Evolutionary conservation across 257 asterid species (phyloP).

Genomic region (Cynanchum wilfordii): DNA sequence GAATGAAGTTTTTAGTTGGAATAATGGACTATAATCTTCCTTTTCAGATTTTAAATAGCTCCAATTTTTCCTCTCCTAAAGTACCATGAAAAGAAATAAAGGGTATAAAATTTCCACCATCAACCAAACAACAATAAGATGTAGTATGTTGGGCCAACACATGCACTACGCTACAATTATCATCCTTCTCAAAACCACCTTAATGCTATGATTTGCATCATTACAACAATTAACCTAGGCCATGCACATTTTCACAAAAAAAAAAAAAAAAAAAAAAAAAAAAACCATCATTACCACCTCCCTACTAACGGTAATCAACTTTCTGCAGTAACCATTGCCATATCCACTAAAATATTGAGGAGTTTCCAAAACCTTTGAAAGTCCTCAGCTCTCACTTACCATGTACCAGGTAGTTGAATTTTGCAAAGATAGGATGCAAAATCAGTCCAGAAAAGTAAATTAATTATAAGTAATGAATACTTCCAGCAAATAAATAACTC

Average conservation of each 20-base stretch:
- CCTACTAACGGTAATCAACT: not conserved
- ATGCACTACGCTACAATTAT: not conserved
- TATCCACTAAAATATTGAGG: not conserved
- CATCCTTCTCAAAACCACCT: not conserved
- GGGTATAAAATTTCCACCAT: not conserved
- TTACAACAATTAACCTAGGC: not conserved
- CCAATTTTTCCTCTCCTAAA: not conserved
- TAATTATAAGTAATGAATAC: not conserved
- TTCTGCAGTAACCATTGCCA: not conserved
- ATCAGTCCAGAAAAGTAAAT: not conserved
- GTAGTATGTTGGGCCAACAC: not conserved
- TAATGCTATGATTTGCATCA: not conserved
- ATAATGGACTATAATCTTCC: not conserved
- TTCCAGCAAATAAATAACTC: not conserved
- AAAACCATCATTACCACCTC: not conserved
- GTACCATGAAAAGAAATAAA: not conserved
- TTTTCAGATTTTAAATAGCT: not conserved
- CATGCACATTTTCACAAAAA: not conserved
- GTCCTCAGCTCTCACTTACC: no score
- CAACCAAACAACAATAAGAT: not conserved
- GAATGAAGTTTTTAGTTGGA: not conserved
- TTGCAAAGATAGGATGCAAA: not conserved
- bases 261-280: no score
- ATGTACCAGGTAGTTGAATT: not conserved
- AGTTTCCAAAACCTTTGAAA: no score